These are phyloP conservation scores for Blastobotrys chiropterorum DNA, from an alignment of 805 yeast genomes.

Conservation along the genomic window DNA sequence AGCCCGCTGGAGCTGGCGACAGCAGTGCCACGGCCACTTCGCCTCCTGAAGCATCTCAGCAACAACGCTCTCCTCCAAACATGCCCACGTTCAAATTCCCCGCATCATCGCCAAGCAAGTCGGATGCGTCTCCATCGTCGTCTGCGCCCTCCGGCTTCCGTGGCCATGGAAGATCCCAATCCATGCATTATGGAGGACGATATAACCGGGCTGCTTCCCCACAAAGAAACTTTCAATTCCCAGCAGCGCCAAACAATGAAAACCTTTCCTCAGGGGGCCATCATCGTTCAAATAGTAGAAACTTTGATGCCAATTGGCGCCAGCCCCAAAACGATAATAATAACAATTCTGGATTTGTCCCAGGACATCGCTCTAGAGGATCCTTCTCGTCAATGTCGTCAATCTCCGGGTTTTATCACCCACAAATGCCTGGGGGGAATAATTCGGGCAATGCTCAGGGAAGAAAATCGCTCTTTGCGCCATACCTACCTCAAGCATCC, in stretches of 20 bases:
- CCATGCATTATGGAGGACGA: slow-evolving; percentile 21
- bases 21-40: slow-evolving; percentile 10
- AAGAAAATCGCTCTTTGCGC: slow-evolving; percentile 76
- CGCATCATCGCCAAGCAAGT: slow-evolving; percentile 14
- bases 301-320: slow-evolving; percentile 25
- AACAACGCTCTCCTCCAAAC: not conserved
- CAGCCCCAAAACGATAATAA: slow-evolving; percentile 10
- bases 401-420: slow-evolving; percentile 24
- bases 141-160: slow-evolving; percentile 9
- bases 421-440: slow-evolving; percentile 6
- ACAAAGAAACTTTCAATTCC: slow-evolving; percentile 56
- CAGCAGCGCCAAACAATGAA: slow-evolving; percentile 42
- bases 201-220: slow-evolving; percentile 33
- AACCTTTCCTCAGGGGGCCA: slow-evolving; percentile 38
- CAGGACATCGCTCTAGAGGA: slow-evolving; percentile 73
- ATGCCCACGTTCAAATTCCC: slow-evolving; percentile 24
- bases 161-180: slow-evolving; percentile 16
- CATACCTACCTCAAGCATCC: slow-evolving; percentile 89
- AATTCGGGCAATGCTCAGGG: slow-evolving; percentile 29
- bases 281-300: slow-evolving; percentile 38
- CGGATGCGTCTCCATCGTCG: not conserved
- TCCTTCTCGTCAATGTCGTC: slow-evolving; percentile 59
- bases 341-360: slow-evolving; percentile 42
- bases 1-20: slow-evolving; percentile 3
- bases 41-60: too few relatives aligned